Evolutionary conservation across 192 early-diverging fungal species (phyloP).

Genomic region (Coemansia sp.): DNA sequence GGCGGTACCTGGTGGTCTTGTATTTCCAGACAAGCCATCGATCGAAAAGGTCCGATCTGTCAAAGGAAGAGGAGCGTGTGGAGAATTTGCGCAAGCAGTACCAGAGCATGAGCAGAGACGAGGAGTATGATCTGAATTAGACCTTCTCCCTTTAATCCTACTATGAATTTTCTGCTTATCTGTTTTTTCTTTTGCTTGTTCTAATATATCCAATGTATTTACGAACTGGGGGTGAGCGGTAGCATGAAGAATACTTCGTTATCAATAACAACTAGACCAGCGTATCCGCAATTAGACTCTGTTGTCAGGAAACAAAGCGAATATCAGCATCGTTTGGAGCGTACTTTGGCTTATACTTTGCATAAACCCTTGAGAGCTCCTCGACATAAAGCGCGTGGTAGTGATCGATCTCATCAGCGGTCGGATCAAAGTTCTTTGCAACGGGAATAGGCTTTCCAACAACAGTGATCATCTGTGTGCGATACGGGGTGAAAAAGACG

Average conservation of each 20-base stretch:
- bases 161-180: no score
- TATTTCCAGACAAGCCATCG: conserved; percentile 86
- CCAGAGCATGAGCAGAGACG: conserved; percentile 38
- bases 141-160: not conserved
- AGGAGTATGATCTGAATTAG: conserved; percentile 32
- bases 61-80: conserved; percentile 74
- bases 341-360: conserved; percentile 47
- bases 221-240: not conserved
- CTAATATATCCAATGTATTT: not conserved
- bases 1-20: conserved; percentile 91
- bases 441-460: conserved; percentile 49
- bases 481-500: conserved; percentile 68
- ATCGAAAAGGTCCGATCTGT: conserved; percentile 77
- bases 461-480: conserved; percentile 42
- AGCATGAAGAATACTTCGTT: no score
- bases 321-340: conserved; percentile 34
- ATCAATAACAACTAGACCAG: no score
- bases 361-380: conserved; percentile 40
- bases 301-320: conserved; percentile 32
- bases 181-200: not conserved
- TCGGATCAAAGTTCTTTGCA: conserved; percentile 29
- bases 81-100: conserved; percentile 63
- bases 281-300: no score
- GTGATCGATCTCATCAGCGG: conserved; percentile 19
- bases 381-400: conserved; percentile 47